These are phyloP conservation scores for Drechslera avenae DNA, from an alignment of 2,329 filamentous ascomycete species.

Conservation along the genomic window DNA sequence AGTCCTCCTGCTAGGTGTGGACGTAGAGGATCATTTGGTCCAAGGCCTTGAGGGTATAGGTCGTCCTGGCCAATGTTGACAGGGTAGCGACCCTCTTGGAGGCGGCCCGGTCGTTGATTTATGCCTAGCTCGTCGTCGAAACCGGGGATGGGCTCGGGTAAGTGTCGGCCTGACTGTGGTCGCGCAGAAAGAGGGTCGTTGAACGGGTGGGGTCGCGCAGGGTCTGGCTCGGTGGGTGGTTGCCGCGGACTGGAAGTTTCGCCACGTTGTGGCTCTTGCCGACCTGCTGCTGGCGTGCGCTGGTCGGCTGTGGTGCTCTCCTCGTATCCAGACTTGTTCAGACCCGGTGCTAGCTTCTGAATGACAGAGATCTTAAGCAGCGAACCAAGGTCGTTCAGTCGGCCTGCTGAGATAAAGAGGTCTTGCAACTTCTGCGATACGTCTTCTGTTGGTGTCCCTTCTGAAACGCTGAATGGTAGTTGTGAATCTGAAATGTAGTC, in stretches of 20 bases:
- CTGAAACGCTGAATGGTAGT: slow-evolving; percentile 57
- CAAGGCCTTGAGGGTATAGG: slow-evolving; percentile 82
- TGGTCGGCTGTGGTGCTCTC: slow-evolving; percentile 50
- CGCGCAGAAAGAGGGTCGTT: slow-evolving; percentile 68
- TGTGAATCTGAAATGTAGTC: slow-evolving; percentile 74
- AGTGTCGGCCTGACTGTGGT: slow-evolving; percentile 62
- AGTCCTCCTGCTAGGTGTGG: slow-evolving; percentile 67
- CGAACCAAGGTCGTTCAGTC: slow-evolving; percentile 70
- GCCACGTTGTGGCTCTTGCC: slow-evolving; percentile 42
- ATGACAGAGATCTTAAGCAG: slow-evolving; percentile 80
- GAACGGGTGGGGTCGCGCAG: slow-evolving; percentile 71
- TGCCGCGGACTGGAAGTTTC: slow-evolving; percentile 51
- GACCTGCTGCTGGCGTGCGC: slow-evolving; percentile 48
- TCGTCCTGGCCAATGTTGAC: slow-evolving; percentile 82
- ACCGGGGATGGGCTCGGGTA: slow-evolving; percentile 82
- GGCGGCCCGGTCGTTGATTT: slow-evolving; percentile 65
- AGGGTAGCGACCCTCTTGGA: slow-evolving; percentile 58
- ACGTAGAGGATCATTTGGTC: slow-evolving; percentile 80
- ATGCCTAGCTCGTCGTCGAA: slow-evolving; percentile 95
- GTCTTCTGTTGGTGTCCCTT: slow-evolving; percentile 54
- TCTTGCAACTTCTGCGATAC: slow-evolving; percentile 54
- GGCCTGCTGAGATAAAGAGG: slow-evolving; percentile 74
- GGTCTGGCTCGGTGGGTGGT: slow-evolving; percentile 59
- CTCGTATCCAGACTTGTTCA: slow-evolving; percentile 80
- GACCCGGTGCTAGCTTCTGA: slow-evolving; percentile 78